Evolutionary conservation across 2,329 filamentous ascomycete genomes (phyloP), one percentile per base, ranked within the genome.

Genomic region (Gaeumannomyces tritici): DNA sequence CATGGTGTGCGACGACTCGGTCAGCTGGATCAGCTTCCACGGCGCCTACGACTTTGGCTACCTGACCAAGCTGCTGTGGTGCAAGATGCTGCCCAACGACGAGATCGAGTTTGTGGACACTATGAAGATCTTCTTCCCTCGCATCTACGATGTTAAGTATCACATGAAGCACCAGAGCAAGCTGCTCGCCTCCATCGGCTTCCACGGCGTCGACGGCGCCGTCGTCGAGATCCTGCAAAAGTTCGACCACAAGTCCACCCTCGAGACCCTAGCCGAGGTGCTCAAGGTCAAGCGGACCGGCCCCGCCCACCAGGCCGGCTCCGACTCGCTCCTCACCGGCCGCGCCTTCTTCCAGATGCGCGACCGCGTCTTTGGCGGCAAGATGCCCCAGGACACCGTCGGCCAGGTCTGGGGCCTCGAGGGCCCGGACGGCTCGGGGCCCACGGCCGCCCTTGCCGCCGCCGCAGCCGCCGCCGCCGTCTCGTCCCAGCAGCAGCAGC

Each of bases 41-140:
- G 95, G 91, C 31, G 95, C 93, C 64, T 99, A 99, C 76, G 95
- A 99, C 77, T 98, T 99, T 75, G 95, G 93, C 59, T 98, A 98
- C 71, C 81, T 99, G 58, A 93, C 96, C 71, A 99, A 99, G 77
- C 87, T 97, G 63, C 87, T 99, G 73, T 88, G 90, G 63, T 90
- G 90, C 75, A 84, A 87, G 67, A 86, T 89, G 57, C 81, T 99
- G 9, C 95, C 95, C 0, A 90, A 92, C 68, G 91, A 96, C 68
- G 95, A 98, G 73, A 83, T 88, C 60, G 88, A 95, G 66, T 99
- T 98, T 73, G 90, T 96, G 72, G 85, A 88, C 70, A 84, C 93
- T 59, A 91, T 98, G 76, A 90, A 90, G 72, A 88, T 91, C 58
- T 98, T 93, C 80, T 99, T 99, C 74, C 95, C 95, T 0, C 89